Conservation (phyloP, 1,139 yeast species). For the Scheffersomyces insectosa region DNA sequence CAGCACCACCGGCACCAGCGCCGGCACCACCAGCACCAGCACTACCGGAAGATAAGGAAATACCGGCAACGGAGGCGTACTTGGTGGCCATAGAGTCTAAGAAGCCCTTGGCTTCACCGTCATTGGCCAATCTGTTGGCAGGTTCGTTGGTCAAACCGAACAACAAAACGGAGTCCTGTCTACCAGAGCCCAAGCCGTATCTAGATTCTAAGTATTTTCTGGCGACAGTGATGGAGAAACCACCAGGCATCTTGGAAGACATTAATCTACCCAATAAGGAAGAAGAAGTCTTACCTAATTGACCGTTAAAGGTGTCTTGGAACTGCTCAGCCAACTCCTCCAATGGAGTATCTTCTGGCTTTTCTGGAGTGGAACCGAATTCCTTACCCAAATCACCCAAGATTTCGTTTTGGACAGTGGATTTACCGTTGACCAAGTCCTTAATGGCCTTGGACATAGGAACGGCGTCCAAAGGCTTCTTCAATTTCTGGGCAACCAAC, state of each 20-base stretch:
- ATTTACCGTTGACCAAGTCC: conserved; percentile 96
- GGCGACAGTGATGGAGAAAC: conserved; percentile 87
- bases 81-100: conserved; percentile 80
- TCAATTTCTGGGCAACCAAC: conserved; percentile 91
- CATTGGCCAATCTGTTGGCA: conserved; percentile 79
- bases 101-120: conserved; percentile 86
- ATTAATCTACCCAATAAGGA: conserved; percentile 87
- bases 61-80: conserved; percentile 81
- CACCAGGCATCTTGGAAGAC: conserved; percentile 99
- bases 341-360: conserved; percentile 97
- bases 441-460: conserved; percentile 92
- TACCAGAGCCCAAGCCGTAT: conserved; percentile 89
- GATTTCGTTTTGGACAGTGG: conserved; percentile 97
- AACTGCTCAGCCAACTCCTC: conserved; percentile 93
- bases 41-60: conserved; percentile 69
- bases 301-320: conserved; percentile 87
- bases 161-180: conserved; percentile 89
- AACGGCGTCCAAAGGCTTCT: conserved; percentile 82
- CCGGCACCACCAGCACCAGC: conserved; percentile 53
- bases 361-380: conserved; percentile 96
- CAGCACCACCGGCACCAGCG: conserved; percentile 78
- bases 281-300: conserved; percentile 89
- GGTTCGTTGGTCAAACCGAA: conserved; percentile 89
- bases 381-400: conserved; percentile 98
- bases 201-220: conserved; percentile 88